Base-by-base conservation (phyloP, 2,329 filamentous ascomycete genomes). In the Venturia oleaginea region DNA sequence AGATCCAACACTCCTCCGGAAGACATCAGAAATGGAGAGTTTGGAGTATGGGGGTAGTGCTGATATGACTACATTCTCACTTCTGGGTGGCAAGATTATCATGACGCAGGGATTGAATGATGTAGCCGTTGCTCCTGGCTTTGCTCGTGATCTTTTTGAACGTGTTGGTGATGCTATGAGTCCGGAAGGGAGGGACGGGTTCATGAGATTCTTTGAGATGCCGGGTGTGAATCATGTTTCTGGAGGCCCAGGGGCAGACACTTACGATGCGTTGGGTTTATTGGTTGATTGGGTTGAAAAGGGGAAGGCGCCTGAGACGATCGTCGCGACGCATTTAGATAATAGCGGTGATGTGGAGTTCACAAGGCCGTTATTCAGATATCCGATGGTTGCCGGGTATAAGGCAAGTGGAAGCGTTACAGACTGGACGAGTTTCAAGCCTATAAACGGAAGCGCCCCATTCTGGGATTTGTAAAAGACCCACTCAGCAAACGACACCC, bases 241-340 rank as follows among this genome's bases (percentile, higher is more conserved):
- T 7, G 51, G 51, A 6, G 51, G 51, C 8, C 24, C 32, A 5
- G 51, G 24, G 24, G 24, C 13, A 19, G 32, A 30, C 11, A 37
- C 24, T 8, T 57, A 59, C n/a, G 55, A 61, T 48, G 27, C 59
- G 19, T 30, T 64, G 30, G 30, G 37, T 6, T 22, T 22, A 19
- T n/a, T 65, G 38, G n/a, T 48, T 37, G 59, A 65, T 46, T 65
- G 63, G 63, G 63, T 65, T 10, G 63, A 65, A 60, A 48, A 65
- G 10, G 59, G 37, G 13, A 64, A 19, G n/a, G 37, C 63, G 22
- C 61, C 54, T 2, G 59, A 61, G 42, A 46, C 17, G 42, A 22
- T 46, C 17, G 42, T 46, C 6, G 42, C 42, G n/a, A 46, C 6
- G 42, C 42, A 46, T 46, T 46, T 46, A 6, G 42, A 46, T 22